Base-by-base conservation (phyloP, 2,329 filamentous ascomycete genomes). In the Mycosphaerelloides madeirae region DNA sequence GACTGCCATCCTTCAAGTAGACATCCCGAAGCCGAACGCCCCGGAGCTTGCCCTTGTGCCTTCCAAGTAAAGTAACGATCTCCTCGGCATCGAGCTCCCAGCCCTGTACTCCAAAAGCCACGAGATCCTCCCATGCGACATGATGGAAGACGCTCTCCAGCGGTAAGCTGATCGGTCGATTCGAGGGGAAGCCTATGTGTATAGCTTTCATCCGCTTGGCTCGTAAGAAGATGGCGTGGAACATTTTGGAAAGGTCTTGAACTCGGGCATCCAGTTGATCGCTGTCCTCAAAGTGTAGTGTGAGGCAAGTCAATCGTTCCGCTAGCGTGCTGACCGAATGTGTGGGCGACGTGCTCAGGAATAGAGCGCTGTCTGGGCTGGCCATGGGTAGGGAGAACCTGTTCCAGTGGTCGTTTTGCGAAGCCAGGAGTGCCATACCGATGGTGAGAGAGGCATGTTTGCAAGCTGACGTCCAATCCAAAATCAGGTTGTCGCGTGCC, bases 331-430 rank as follows among this genome's bases (percentile, higher is more conserved):
- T 66, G 19, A 82, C 64, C 1, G 69, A 72, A 9, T 65, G 63
- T 3, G 73, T 68, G 1, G 74, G 72, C 7, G 69, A 66, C 29
- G 68, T 63, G 28, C 72, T 67, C 11, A 82, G 68, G 8, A 71
- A 69, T 12, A 78, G 62, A 3, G 77, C 77, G 48, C 77, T 78
- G 49, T 77, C 73, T 0, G 80, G 77, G 52, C 78, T 81, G 47
- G 84, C 73, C 64, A 80, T 79, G 1, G 80, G 79, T 4, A 76
- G 78, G 8, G 78, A 78, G 56, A 84, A 83, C 22, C 78, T 73
- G 33, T 77, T 76, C 43, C 76, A 76, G 16, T 74, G 72, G 3
- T 55, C 54, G 28, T 78, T 79, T 44, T 70, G 66, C 0, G 79
- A 77, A 25, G 73, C 68, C 33, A 81, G 63, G 3, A 84, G 65